phyloP scores from a whole-genome alignment of 2,329 filamentous ascomycete species.

The Diaporthe caulivora region DNA sequence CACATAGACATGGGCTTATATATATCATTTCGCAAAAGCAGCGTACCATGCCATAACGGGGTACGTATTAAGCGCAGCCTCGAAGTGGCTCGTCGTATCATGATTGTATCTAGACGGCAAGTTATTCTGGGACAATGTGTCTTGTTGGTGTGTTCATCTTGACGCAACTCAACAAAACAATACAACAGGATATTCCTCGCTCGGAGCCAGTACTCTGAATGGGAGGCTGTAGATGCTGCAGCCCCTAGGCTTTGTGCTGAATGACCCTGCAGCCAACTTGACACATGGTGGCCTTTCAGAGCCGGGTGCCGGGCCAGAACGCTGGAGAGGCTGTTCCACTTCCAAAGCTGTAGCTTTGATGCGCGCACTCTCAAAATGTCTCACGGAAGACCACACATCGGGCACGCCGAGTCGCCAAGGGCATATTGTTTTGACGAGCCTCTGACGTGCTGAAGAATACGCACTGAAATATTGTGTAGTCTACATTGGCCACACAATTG shows the following conservation, averaged over 20 bases:
- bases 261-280: not conserved
- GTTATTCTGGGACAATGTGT: not conserved
- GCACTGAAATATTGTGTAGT: not conserved
- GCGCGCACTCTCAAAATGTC: not conserved
- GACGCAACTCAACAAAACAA: not conserved
- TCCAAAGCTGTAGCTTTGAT: not conserved
- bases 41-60: not conserved
- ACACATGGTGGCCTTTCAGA: not conserved
- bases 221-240: not conserved
- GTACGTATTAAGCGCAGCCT: not conserved
- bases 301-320: not conserved
- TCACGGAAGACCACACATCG: not conserved
- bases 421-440: not conserved
- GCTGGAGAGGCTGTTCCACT: not conserved
- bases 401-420: not conserved
- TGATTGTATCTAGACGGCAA: not conserved
- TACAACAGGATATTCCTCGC: not conserved
- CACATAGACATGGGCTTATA: not conserved
- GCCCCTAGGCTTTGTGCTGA: not conserved
- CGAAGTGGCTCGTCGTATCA: not conserved
- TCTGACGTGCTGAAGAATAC: not conserved
- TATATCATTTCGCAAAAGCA: not conserved
- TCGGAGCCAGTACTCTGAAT: too few species aligned
- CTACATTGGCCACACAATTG: not conserved
- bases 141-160: not conserved